These are phyloP conservation scores for Colletotrichum brevisporum DNA, from an alignment of 2,329 filamentous ascomycete species.

Conservation along the genomic window DNA sequence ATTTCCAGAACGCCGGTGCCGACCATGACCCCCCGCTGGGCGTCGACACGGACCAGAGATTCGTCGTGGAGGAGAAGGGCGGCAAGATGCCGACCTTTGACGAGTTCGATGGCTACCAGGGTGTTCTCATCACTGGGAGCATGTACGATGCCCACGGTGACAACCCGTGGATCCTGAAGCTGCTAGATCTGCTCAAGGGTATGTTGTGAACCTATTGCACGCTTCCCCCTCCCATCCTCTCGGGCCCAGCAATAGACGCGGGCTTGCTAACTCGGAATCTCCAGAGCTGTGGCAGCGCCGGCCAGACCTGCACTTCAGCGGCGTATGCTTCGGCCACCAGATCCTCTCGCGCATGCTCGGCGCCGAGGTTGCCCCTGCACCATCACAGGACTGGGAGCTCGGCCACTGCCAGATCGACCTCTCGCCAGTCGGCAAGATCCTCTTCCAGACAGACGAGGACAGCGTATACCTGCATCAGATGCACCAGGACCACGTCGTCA, in stretches of 20 bases:
- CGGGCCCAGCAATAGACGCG: background rate
- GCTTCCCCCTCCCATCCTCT: background rate
- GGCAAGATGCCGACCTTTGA: conserved; percentile 61
- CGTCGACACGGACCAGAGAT: conserved; percentile 68
- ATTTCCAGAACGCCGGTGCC: conserved; percentile 65
- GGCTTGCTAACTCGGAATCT: background rate
- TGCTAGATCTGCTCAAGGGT: conserved; percentile 71
- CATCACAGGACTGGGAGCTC: conserved; percentile 79
- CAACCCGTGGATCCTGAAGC: conserved; percentile 79
- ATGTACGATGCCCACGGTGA: conserved; percentile 79
- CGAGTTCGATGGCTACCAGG: conserved; percentile 76
- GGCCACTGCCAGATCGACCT: conserved; percentile 76
- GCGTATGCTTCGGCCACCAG: conserved; percentile 88
- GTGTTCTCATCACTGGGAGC: conserved; percentile 80
- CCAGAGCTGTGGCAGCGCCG: conserved; percentile 64
- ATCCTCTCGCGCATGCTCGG: conserved; percentile 81
- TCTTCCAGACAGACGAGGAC: conserved; percentile 72
- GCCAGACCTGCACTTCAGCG: conserved; percentile 72
- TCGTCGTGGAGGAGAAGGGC: conserved; percentile 65
- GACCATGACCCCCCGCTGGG: conserved; percentile 67
- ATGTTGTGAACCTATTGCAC: conserved; percentile 20
- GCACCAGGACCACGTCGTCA: conserved; percentile 81
- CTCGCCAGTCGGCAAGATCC: conserved; percentile 73
- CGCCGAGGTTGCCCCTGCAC: conserved; percentile 74
- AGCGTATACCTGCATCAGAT: conserved; percentile 79